Base-by-base conservation (phyloP, 371 early-diverging fungal species). In the Mucor irregularis region DNA sequence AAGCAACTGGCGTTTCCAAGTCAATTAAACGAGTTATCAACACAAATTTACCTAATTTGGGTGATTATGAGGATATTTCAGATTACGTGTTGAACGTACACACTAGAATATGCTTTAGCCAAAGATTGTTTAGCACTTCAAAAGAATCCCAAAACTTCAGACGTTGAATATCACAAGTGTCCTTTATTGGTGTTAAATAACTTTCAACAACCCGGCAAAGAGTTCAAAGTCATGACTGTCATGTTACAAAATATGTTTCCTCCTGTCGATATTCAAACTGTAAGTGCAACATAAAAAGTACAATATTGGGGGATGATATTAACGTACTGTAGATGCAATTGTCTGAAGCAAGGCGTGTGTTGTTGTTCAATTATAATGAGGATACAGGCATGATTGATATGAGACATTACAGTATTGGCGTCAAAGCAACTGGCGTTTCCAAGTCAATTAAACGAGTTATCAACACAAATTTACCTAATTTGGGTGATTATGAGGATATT, bases 241-340 rank as follows among this genome's bases (percentile, higher is more conserved):
- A 88, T 95, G 87, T 83, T 98, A 57, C 98, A 97, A 63, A 95
- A 94, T 71, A 84, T 98, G 88, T 95, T 96, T 61, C 97, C 98
- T 0, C 72, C 97, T 3, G 93, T 98, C 58, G 92, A 95, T 74
- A 90, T 96, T 22, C 87, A 90, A 58, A 92, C 83, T 42, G 42
- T 42, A 42, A 42, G 30, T 90, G 90, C n/a, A n/a, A n/a, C n/a
- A n/a, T n/a, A n/a, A n/a, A n/a, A n/a, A n/a, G n/a, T n/a, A n/a
- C n/a, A n/a, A n/a, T n/a, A n/a, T n/a, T n/a, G n/a, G n/a, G n/a
- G n/a, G n/a, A n/a, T n/a, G n/a, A n/a, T n/a, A n/a, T n/a, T n/a
- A n/a, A n/a, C n/a, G n/a, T n/a, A n/a, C n/a, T n/a, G n/a, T n/a
- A n/a, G 25, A 92, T 97, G 89, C 86, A 89, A 74, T 70, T 97